Conservation (phyloP, 441 rosid genomes). For the Pelargonium australe region DNA sequence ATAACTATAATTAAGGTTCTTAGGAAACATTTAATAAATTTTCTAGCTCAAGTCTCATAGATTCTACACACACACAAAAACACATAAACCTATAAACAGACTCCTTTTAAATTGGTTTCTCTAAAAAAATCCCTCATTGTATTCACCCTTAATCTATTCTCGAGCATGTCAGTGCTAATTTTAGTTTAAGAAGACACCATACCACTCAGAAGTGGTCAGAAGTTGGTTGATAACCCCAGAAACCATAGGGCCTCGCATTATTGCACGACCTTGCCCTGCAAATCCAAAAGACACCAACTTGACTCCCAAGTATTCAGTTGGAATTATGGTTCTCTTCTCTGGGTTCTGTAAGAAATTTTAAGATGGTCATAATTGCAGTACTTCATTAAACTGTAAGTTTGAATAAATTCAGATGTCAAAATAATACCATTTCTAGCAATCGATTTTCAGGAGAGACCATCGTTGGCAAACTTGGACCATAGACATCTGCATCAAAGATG, state of each 20-base stretch:
- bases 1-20: not conserved
- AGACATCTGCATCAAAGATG: slow-evolving; percentile 90
- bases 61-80: not conserved
- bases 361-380: slow-evolving; percentile 21
- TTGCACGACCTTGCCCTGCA: slow-evolving; percentile 94
- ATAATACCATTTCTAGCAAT: slow-evolving; percentile 69
- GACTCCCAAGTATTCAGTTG: slow-evolving; percentile 88
- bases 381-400: slow-evolving; percentile 8
- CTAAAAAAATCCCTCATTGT: not conserved
- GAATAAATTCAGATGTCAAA: slow-evolving; percentile 18
- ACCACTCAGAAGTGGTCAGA: slow-evolving; percentile 92
- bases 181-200: slow-evolving; percentile 23
- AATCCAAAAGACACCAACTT: slow-evolving; percentile 94
- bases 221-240: slow-evolving; percentile 95
- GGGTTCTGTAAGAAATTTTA: slow-evolving; percentile 54
- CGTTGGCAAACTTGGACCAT: slow-evolving; percentile 96
- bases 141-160: not conserved
- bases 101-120: not conserved
- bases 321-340: slow-evolving; percentile 74
- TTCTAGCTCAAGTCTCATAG: not conserved
- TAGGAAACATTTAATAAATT: not conserved
- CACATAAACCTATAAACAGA: not conserved
- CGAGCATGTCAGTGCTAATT: slow-evolving; percentile 7
- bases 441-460: slow-evolving; percentile 91
- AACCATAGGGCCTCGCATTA: slow-evolving; percentile 98